phyloP scores from a whole-genome alignment of 2,329 filamentous ascomycete genomes.

The Fusarium sp. region DNA sequence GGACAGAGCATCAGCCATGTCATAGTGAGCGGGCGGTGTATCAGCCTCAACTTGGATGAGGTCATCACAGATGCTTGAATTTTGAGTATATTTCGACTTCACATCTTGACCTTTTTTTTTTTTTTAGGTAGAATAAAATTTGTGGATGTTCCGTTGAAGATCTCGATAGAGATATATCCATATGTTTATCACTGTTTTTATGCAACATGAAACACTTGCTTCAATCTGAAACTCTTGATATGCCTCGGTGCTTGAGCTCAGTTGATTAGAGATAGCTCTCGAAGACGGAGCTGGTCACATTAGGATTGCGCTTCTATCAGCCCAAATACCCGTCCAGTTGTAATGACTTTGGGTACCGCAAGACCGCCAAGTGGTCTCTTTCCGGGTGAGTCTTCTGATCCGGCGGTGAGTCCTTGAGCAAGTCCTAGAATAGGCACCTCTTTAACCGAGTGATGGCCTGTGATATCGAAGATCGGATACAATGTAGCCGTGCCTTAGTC shows the following conservation, averaged over 20 bases:
- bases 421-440: conserved; percentile 8
- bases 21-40: conserved; percentile 17
- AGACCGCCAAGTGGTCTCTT: not conserved
- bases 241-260: not conserved
- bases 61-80: conserved; percentile 29
- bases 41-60: conserved; percentile 34
- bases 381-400: not conserved
- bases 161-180: not conserved
- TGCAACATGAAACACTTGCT: conserved; percentile 11
- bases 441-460: not conserved
- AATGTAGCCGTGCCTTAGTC: not conserved
- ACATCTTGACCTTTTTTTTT: not conserved
- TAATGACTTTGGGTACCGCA: not conserved
- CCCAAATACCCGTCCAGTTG: too few relatives aligned
- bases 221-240: not conserved
- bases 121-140: not conserved
- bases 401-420: conserved; percentile 7
- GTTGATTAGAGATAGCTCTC: not conserved
- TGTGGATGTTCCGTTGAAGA: not conserved
- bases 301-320: not conserved
- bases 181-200: not conserved
- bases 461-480: not conserved
- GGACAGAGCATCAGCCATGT: not conserved
- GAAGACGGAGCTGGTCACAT: not conserved
- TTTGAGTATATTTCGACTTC: conserved; percentile 27